Evolutionary conservation across 305 asterid species (phyloP), one percentile per base, ranked within the genome.

Genomic region (Fraxinus nigra): DNA sequence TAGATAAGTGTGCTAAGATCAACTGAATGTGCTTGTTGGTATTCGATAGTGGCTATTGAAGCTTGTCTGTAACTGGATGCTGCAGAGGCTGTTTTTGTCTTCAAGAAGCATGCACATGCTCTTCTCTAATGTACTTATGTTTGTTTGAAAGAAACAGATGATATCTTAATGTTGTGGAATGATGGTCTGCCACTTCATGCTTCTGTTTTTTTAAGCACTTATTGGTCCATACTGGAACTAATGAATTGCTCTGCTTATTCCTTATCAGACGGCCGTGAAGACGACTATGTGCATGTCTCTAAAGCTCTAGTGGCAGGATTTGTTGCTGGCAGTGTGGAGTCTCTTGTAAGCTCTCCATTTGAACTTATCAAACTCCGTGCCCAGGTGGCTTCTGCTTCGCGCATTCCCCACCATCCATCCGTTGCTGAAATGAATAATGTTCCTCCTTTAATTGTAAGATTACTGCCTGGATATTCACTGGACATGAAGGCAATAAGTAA

Each of bases 321-420:
- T 82, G 95, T 89, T 59, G 91, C 97, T 79, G 98, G 99, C 76
- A 86, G 89, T 33, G 84, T 86, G 82, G 99, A 96, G 86, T 87
- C 94, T 72, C 82, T 93, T 43, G 80, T 92, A 79, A 87, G 84
- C 89, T 93, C 98, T 87, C 98, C 99, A 37, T 96, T 96, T 86
- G 99, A 96, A 87, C 89, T 96, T 82, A 76, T 93, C 59, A 96
- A 94, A 84, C 90, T 90, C 34, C 92, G 98, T 78, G 90, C 97
- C 73, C 98, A 92, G 90, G 99, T 96, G 84, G 87, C 94, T 79
- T 92, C 97, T 82, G 99, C 98, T 77, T 89, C 97, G 84, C 90
- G 89, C 35, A 33, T 73, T 30, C 82, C 85, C 77, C 81, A 38
- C 74, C 54, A 92, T 74, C 82, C 87, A 16, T 33, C 89, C 75